Evolutionary conservation across 1,284 basidiomycete genomes (phyloP).

Genomic region (Amylostereum areolatum): DNA sequence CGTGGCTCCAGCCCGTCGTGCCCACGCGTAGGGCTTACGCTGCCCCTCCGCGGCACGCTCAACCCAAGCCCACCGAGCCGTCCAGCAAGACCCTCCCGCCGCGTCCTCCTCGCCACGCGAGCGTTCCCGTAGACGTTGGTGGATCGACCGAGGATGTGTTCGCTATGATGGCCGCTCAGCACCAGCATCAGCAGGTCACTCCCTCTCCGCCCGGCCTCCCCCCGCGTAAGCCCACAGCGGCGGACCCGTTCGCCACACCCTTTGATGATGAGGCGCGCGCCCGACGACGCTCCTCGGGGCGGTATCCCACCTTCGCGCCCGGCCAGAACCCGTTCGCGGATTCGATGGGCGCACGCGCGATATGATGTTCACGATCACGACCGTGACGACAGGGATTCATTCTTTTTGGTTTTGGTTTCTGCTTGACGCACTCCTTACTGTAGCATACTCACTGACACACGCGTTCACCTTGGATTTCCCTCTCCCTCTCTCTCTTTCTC

Average conservation of each 20-base stretch:
- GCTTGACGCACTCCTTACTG: background rate
- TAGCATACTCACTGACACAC: background rate
- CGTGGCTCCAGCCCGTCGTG: conserved; percentile 29
- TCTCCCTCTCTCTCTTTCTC: too few species aligned
- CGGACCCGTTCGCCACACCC: conserved; percentile 66
- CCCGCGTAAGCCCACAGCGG: conserved; percentile 12
- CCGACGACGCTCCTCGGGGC: background rate
- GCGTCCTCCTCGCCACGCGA: conserved; percentile 25
- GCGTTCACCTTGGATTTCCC: too few species aligned
- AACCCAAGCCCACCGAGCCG: conserved; percentile 18
- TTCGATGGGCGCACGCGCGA: background rate
- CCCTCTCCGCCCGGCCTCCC: conserved; percentile 9
- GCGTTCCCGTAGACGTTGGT: conserved; percentile 22
- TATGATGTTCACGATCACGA: background rate
- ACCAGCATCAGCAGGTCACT: conserved; percentile 7
- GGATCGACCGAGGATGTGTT: conserved; percentile 12
- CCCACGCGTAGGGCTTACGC: conserved; percentile 12
- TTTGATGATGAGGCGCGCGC: conserved; percentile 58
- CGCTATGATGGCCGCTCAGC: background rate
- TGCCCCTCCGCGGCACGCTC: background rate
- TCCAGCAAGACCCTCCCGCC: conserved; percentile 16
- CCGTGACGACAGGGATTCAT: background rate
- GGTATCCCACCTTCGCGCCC: background rate
- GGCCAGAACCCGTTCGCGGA: background rate
- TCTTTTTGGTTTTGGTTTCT: background rate